Evolutionary conservation across 2,329 filamentous ascomycete genomes (phyloP).

Genomic region (Didymella sp.): DNA sequence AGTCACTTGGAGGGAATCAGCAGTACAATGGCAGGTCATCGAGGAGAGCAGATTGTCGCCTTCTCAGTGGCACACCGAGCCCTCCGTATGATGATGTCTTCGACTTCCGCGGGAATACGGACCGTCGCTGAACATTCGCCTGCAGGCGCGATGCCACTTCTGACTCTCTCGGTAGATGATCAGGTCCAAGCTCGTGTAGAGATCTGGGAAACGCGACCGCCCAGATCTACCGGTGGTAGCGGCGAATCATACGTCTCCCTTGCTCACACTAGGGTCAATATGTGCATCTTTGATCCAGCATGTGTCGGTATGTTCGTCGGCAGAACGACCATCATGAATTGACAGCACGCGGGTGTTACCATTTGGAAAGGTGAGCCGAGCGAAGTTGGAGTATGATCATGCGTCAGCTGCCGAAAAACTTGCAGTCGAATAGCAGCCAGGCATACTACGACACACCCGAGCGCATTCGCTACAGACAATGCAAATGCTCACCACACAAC

Average conservation of each 20-base stretch:
- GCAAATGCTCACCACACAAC: too few relatives aligned
- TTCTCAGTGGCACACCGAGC: slow-evolving; percentile 1
- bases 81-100: slow-evolving; percentile 10
- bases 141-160: slow-evolving; percentile 4
- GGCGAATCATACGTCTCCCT: background rate
- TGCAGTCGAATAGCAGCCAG: too few relatives aligned
- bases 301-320: slow-evolving; percentile 2
- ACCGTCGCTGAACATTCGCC: slow-evolving; percentile 16
- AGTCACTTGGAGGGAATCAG: background rate
- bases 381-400: too few relatives aligned
- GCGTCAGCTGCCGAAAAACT: too few relatives aligned
- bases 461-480: too few relatives aligned
- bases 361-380: background rate
- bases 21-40: slow-evolving; percentile 13
- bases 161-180: background rate
- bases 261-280: background rate
- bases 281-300: too few relatives aligned
- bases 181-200: slow-evolving; percentile 8
- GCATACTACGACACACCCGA: too few relatives aligned
- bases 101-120: slow-evolving; percentile 21
- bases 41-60: background rate
- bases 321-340: background rate
- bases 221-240: slow-evolving; percentile 15
- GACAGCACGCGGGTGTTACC: too few relatives aligned
- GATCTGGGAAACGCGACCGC: slow-evolving; percentile 20